These are phyloP conservation scores for Salix udensis DNA, from an alignment of 345 rosid genomes.

Conservation along the genomic window DNA sequence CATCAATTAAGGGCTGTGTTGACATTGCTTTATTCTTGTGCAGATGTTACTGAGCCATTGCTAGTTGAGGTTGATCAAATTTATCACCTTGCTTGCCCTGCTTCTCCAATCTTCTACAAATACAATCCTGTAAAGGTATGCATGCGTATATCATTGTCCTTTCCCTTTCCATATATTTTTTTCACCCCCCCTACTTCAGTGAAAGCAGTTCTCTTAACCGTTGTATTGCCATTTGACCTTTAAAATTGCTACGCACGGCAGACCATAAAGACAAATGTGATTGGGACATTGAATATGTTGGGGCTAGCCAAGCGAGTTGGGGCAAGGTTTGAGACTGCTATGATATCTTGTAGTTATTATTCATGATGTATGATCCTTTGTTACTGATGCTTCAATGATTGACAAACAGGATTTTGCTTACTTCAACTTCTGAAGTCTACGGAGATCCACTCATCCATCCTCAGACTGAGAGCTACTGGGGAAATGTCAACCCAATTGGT, in stretches of 20 bases:
- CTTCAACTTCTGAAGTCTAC: slow-evolving; percentile 91
- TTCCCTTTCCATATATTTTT: not conserved
- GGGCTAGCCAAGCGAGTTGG: slow-evolving; percentile 99
- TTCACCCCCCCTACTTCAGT: not conserved
- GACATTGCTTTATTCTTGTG: not conserved
- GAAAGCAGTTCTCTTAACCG: not conserved
- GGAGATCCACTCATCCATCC: slow-evolving; percentile 96
- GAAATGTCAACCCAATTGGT: slow-evolving; percentile 98
- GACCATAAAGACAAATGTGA: slow-evolving; percentile 97
- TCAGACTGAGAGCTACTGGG: slow-evolving; percentile 86
- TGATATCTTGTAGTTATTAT: not conserved
- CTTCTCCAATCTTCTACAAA: slow-evolving; percentile 96
- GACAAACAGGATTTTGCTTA: slow-evolving; percentile 71
- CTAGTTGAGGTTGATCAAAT: slow-evolving; percentile 85
- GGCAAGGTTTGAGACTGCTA: slow-evolving; percentile 55
- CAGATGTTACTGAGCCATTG: slow-evolving; percentile 93
- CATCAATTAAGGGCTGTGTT: not conserved
- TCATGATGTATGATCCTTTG: not conserved
- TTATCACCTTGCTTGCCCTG: slow-evolving; percentile 96
- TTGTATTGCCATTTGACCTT: not conserved
- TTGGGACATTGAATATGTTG: slow-evolving; percentile 90
- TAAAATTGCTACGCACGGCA: slow-evolving; percentile 18
- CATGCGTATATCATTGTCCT: not conserved
- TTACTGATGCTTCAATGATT: slow-evolving; percentile 1
- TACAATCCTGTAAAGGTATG: slow-evolving; percentile 95